Evolutionary conservation across 495 filamentous ascomycete species (phyloP), one percentile per base, ranked within the genome.

Genomic region (Aspergillus funiculosus): DNA sequence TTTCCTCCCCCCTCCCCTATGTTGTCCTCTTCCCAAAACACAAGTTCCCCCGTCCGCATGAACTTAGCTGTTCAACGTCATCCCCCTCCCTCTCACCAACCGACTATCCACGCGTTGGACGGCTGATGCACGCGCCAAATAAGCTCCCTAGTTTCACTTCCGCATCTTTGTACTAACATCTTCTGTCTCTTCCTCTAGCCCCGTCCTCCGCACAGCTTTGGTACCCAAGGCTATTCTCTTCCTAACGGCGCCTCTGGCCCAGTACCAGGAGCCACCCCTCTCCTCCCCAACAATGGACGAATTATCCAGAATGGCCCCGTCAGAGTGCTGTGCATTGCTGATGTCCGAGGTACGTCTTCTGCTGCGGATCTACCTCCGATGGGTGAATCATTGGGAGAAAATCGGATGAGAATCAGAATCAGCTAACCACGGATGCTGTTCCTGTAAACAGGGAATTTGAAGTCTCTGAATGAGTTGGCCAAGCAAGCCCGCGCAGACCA

Each of bases 381-480:
- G 26, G 7, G 26, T 22, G 11, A 29, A 9, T 43, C 20, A 14
- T 14, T 7, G 17, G n/a, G 7, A 15, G 29, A n/a, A 14, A 8
- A 21, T 34, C 21, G 8, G 26, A 20, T 30, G 32, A 20, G 27
- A 6, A n/a, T n/a, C n/a, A n/a, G 13, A 42, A 25, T 34, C 30
- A 36, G 50, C 54, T 60, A 32, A 50, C 38, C 39, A 19, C 27
- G 17, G 32, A 19, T 46, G 50, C 54, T 41, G 40, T 48, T 45
- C 52, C 30, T 32, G 63, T 50, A 53, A 39, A 52, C 50, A 98
- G 92, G 94, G 61, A 95, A 95, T 62, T 76, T 99, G 41, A 82
- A 82, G 67, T 96, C 92, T 48, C 74, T 99, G 54, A 99, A 99
- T 71, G 89, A 97, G 29, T 81, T 97, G 42, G 94, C 94, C 46